phyloP scores from a whole-genome alignment of 1,284 basidiomycete genomes.

The Ceratobasidium sp. region DNA sequence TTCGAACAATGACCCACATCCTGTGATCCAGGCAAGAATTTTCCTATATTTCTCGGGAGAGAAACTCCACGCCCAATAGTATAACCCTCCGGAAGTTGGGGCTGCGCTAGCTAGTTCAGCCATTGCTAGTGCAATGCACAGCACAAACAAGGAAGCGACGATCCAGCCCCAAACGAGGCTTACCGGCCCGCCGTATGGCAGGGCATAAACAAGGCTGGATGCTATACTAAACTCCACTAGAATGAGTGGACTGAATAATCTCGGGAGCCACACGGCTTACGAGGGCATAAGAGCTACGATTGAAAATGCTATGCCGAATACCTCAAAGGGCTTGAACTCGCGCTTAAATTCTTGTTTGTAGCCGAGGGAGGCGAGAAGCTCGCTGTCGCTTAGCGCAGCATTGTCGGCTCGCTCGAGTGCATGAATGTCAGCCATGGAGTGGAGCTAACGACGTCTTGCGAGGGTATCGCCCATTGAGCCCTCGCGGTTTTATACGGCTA shows the following conservation, averaged over 20 bases:
- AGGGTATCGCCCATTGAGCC: no score
- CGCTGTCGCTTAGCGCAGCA: slow-evolving; percentile 50
- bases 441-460: no score
- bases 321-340: slow-evolving; percentile 69
- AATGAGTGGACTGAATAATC: slow-evolving; percentile 6
- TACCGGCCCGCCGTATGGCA: slow-evolving; percentile 78
- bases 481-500: no score
- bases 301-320: slow-evolving; percentile 69
- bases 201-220: slow-evolving; percentile 72
- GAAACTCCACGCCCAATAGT: slow-evolving; percentile 7
- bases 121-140: slow-evolving; percentile 52
- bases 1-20: slow-evolving; percentile 60
- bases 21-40: slow-evolving; percentile 77
- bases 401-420: no score
- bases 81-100: slow-evolving; percentile 47
- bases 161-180: slow-evolving; percentile 76
- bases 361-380: slow-evolving; percentile 59
- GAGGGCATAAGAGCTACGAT: slow-evolving; percentile 61
- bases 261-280: not conserved
- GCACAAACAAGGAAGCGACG: slow-evolving; percentile 49
- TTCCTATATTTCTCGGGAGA: slow-evolving; percentile 57
- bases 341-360: slow-evolving; percentile 77
- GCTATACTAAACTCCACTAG: slow-evolving; percentile 46
- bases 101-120: slow-evolving; percentile 5
- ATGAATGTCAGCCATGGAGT: no score